A percentile compares a stretch with the other conserved stretches of the same genome.
phyloP scores from a whole-genome alignment of 306 rosid species.

The Vicia faba region DNA sequence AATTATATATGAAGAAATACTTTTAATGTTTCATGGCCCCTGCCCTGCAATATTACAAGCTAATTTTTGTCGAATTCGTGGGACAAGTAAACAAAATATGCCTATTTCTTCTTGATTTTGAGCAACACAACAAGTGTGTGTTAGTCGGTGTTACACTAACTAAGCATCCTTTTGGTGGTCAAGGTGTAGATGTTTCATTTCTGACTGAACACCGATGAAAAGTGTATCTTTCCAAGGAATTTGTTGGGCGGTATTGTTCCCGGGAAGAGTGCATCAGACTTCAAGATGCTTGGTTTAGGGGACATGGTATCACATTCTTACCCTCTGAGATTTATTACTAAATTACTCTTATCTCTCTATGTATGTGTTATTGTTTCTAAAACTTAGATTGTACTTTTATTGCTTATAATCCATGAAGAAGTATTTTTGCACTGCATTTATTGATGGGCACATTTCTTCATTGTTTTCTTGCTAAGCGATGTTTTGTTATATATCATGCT shows the following conservation, averaged over 20 bases:
- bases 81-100: slow-evolving; percentile 91
- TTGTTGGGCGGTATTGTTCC: slow-evolving; percentile 80
- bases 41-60: slow-evolving; percentile 1
- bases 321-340: slow-evolving; percentile 16
- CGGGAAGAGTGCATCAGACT: slow-evolving; percentile 71
- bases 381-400: slow-evolving; percentile 11
- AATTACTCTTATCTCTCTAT: too few species aligned
- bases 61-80: slow-evolving; percentile 35
- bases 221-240: slow-evolving; percentile 90
- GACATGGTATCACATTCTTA: slow-evolving; percentile 74
- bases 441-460: slow-evolving; percentile 15
- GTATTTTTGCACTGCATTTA: slow-evolving; percentile 20
- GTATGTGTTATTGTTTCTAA: slow-evolving; percentile 6
- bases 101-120: slow-evolving; percentile 89
- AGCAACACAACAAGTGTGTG: slow-evolving; percentile 54
- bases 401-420: slow-evolving; percentile 31
- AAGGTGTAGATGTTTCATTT: slow-evolving; percentile 69
- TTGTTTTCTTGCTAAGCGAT: too few species aligned
- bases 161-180: slow-evolving; percentile 83
- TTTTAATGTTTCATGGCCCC: background rate
- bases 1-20: background rate
- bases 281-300: slow-evolving; percentile 99
- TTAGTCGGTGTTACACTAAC: slow-evolving; percentile 54
- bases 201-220: too few species aligned
- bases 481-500: too few species aligned